Percentiles rank a stretch among this genome's conserved stretches.
phyloP scores from a whole-genome alignment of 1,139 yeast species.

The Protomyces macrosporus region DNA sequence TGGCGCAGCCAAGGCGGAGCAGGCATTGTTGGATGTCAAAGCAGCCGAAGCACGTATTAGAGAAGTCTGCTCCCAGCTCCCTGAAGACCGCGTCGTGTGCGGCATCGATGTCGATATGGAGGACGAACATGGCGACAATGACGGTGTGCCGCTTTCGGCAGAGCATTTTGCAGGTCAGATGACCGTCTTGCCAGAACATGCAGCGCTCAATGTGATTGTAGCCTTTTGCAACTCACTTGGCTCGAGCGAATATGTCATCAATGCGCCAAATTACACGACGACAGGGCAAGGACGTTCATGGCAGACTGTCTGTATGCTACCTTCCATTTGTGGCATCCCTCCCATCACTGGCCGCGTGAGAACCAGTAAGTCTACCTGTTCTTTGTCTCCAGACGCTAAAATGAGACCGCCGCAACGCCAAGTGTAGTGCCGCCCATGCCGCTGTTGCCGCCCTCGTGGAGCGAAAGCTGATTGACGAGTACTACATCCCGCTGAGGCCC shows the following conservation, averaged over 20 bases:
- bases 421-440: constrained; percentile 15
- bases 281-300: background rate
- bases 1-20: background rate
- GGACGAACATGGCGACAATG: background rate
- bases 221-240: constrained; percentile 14
- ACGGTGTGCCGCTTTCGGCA: background rate
- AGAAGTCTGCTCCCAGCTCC: constrained; percentile 15
- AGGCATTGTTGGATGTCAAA: constrained; percentile 1
- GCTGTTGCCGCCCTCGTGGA: constrained; percentile 10
- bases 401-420: constrained; percentile 5
- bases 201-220: constrained; percentile 9
- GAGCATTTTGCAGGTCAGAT: background rate
- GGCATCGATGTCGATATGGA: background rate
- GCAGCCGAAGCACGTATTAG: constrained; percentile 11
- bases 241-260: constrained; percentile 1
- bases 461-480: constrained; percentile 13
- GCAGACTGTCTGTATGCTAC: constrained; percentile 9
- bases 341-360: background rate
- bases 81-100: constrained; percentile 17
- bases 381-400: background rate
- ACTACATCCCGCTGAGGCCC: constrained; percentile 1
- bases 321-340: constrained; percentile 3
- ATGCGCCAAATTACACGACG: constrained; percentile 1
- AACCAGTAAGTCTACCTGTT: background rate
- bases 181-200: background rate